Percentiles rank a stretch among this genome's conserved stretches.
phyloP scores from a whole-genome alignment of 2,329 filamentous ascomycete species.

The Diplodia corticola region DNA sequence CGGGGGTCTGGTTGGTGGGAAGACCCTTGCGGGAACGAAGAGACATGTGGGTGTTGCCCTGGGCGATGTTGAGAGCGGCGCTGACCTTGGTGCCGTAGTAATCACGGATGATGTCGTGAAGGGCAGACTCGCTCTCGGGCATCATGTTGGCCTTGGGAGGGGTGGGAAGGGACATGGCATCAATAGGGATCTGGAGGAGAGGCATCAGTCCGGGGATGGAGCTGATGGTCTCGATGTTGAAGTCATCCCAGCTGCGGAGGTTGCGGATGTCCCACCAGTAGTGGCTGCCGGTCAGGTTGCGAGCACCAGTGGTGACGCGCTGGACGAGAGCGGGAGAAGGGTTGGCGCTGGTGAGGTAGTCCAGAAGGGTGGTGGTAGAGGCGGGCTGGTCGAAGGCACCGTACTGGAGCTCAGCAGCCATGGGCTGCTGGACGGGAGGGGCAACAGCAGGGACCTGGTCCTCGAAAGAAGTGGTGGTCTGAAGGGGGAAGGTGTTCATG shows the following conservation, averaged over 20 bases:
- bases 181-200: slow-evolving; percentile 65
- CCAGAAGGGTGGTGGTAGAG: slow-evolving; percentile 67
- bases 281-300: slow-evolving; percentile 67
- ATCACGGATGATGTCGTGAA: slow-evolving; percentile 72
- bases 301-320: slow-evolving; percentile 70
- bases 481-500: slow-evolving; percentile 33
- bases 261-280: slow-evolving; percentile 98
- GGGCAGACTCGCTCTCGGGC: slow-evolving; percentile 75
- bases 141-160: slow-evolving; percentile 58
- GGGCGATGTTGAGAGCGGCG: slow-evolving; percentile 74
- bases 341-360: slow-evolving; percentile 76
- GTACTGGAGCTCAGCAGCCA: slow-evolving; percentile 42
- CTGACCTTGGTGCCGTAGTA: slow-evolving; percentile 88
- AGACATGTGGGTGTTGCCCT: slow-evolving; percentile 62
- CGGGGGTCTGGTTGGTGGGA: slow-evolving; percentile 42
- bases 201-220: slow-evolving; percentile 70
- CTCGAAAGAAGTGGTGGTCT: slow-evolving; percentile 24
- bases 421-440: slow-evolving; percentile 47
- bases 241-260: slow-evolving; percentile 77
- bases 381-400: slow-evolving; percentile 39
- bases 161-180: slow-evolving; percentile 60
- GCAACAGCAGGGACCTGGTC: slow-evolving; percentile 34
- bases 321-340: slow-evolving; percentile 80
- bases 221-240: slow-evolving; percentile 71
- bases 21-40: slow-evolving; percentile 55